Evolutionary conservation across 2,329 filamentous ascomycete genomes (phyloP).

Genomic region (Colletotrichum musicola): DNA sequence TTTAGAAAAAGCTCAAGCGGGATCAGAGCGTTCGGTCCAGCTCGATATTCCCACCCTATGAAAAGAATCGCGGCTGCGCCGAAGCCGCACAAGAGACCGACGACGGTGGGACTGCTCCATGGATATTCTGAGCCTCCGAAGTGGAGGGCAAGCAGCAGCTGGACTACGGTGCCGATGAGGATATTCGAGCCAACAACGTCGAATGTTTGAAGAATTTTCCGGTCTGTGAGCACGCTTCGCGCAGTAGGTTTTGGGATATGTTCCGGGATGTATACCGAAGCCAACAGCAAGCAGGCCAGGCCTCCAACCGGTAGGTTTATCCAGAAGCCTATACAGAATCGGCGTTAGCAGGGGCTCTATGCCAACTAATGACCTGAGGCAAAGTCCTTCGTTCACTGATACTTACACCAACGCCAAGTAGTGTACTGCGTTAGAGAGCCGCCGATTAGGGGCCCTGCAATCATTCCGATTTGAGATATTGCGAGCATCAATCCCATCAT

Average conservation of each 20-base stretch:
- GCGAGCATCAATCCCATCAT: slow-evolving; percentile 47
- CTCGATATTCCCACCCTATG: slow-evolving; percentile 55
- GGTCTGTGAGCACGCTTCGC: slow-evolving; percentile 45
- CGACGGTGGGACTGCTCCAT: slow-evolving; percentile 53
- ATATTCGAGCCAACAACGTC: slow-evolving; percentile 57
- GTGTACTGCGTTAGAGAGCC: slow-evolving; percentile 45
- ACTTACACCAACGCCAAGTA: slow-evolving; percentile 53
- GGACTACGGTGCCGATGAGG: slow-evolving; percentile 54
- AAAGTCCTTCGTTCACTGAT: not conserved
- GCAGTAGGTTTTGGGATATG: slow-evolving; percentile 46
- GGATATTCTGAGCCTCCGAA: slow-evolving; percentile 55
- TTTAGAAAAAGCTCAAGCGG: slow-evolving; percentile 52
- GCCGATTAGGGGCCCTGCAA: slow-evolving; percentile 55
- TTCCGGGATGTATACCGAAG: slow-evolving; percentile 53
- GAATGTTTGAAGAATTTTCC: slow-evolving; percentile 49
- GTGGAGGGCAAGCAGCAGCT: slow-evolving; percentile 59
- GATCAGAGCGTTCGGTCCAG: slow-evolving; percentile 63
- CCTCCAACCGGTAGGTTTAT: slow-evolving; percentile 60
- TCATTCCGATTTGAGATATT: slow-evolving; percentile 57
- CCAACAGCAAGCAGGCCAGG: slow-evolving; percentile 48
- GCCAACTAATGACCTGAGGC: no score
- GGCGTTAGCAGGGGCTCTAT: not conserved
- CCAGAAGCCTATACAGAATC: slow-evolving; percentile 51
- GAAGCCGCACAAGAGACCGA: slow-evolving; percentile 56
- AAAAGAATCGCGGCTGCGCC: slow-evolving; percentile 50